Conservation (phyloP, 1,284 basidiomycete genomes). For the Mycosarcoma mackinlayi region DNA sequence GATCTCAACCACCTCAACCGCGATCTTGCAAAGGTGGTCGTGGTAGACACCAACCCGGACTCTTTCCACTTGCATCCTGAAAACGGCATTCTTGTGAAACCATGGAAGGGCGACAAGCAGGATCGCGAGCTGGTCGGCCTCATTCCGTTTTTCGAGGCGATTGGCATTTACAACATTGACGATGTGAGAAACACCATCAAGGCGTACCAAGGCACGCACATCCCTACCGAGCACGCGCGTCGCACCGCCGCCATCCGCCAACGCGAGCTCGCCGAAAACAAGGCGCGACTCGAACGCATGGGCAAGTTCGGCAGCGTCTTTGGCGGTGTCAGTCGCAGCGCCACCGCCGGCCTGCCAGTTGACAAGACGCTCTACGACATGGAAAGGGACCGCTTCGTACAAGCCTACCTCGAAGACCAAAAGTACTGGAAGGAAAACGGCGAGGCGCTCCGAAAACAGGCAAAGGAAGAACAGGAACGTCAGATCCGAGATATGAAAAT, state of each 20-base stretch:
- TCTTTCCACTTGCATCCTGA: constrained; percentile 85
- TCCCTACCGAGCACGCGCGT: constrained; percentile 89
- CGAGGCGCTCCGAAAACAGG: constrained; percentile 79
- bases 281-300: constrained; percentile 23
- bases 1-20: constrained; percentile 93
- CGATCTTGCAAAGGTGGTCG: constrained; percentile 87
- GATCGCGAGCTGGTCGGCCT: constrained; percentile 84
- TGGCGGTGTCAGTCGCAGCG: constrained; percentile 69
- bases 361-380: constrained; percentile 83
- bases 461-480: constrained; percentile 84
- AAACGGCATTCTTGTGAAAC: constrained; percentile 85
- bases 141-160: constrained; percentile 93
- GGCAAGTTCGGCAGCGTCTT: constrained; percentile 71
- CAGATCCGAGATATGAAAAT: constrained; percentile 73
- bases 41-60: constrained; percentile 85
- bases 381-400: constrained; percentile 87
- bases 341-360: constrained; percentile 10
- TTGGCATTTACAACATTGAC: constrained; percentile 69
- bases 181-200: constrained; percentile 89
- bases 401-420: constrained; percentile 84
- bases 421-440: constrained; percentile 86
- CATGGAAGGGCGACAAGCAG: constrained; percentile 84
- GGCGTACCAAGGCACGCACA: constrained; percentile 86
- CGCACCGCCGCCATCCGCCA: constrained; percentile 78
- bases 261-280: constrained; percentile 72